phyloP scores from a whole-genome alignment of 257 asterid species.

The Ajuga chamaepitys region DNA sequence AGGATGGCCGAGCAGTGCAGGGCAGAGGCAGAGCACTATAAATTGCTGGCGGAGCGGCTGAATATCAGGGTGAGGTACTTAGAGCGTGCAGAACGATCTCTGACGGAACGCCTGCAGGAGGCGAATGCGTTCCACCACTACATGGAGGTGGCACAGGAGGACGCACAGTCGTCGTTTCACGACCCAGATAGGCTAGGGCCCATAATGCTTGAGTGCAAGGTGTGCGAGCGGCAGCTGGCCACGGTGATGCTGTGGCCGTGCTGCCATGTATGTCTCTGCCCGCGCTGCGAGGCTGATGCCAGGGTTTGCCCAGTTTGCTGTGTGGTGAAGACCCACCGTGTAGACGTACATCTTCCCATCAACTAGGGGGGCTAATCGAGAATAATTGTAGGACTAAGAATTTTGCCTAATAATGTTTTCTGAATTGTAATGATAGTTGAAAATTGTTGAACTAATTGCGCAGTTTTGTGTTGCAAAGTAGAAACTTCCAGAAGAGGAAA shows the following conservation, averaged over 20 bases:
- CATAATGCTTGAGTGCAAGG: constrained; percentile 24
- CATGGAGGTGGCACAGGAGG: constrained; percentile 13
- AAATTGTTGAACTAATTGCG: too few species aligned
- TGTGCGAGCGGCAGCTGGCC: constrained; percentile 28
- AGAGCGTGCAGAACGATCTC: constrained; percentile 5
- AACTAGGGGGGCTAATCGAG: too few species aligned
- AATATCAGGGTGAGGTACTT: not conserved
- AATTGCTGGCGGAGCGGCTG: too few species aligned
- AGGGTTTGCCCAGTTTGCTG: constrained; percentile 44
- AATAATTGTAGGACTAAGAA: too few species aligned
- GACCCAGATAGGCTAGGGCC: constrained; percentile 19
- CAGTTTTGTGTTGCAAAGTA: too few species aligned
- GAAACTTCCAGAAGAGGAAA: too few species aligned
- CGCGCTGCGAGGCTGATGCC: constrained; percentile 9
- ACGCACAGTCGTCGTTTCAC: constrained; percentile 27
- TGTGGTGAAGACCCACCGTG: not conserved
- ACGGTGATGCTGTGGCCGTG: constrained; percentile 47
- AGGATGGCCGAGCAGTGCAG: not conserved
- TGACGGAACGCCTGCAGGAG: not conserved
- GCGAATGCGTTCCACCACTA: not conserved
- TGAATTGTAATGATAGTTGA: too few species aligned
- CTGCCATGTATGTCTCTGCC: constrained; percentile 45
- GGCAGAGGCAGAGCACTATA: constrained; percentile 10
- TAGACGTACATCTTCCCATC: constrained; percentile 23
- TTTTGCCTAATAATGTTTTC: too few species aligned